Percentiles rank a stretch among this genome's conserved stretches.
Conservation (phyloP, 1,284 basidiomycete species). For the Peniophora sp. region DNA sequence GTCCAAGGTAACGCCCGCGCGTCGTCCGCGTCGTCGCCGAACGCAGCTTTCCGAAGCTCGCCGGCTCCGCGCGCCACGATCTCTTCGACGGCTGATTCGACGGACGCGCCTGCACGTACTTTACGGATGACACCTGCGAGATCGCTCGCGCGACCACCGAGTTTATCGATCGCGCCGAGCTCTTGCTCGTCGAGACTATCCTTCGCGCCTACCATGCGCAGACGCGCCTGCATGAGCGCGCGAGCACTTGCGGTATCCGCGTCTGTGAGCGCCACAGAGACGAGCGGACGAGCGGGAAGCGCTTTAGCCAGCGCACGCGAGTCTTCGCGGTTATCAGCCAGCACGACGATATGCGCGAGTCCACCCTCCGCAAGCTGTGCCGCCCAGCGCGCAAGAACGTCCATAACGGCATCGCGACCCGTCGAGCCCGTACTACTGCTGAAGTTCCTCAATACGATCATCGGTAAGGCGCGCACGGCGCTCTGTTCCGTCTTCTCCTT, state of each 20-base stretch:
- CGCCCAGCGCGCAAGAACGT: conserved; percentile 81
- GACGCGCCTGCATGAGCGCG: conserved; percentile 75
- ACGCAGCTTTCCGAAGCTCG: conserved; percentile 86
- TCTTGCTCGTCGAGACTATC: conserved; percentile 48
- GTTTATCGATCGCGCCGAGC: conserved; percentile 50
- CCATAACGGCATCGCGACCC: conserved; percentile 66
- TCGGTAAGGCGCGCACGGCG: conserved; percentile 60
- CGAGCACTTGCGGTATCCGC: conserved; percentile 80
- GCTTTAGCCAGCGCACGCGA: conserved; percentile 83
- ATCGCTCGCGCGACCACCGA: conserved; percentile 86
- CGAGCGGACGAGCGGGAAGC: conserved; percentile 81
- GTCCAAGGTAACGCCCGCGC: conserved; percentile 81
- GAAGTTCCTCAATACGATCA: conserved; percentile 83
- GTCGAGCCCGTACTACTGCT: conserved; percentile 32
- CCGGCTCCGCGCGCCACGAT: conserved; percentile 75
- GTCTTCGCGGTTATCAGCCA: conserved; percentile 87
- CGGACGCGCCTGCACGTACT: conserved; percentile 64
- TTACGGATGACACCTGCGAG: conserved; percentile 84
- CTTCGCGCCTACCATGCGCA: conserved; percentile 51
- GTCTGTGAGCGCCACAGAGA: conserved; percentile 72
- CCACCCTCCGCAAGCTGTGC: conserved; percentile 63
- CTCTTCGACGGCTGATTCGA: conserved; percentile 83
- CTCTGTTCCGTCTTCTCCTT: conserved; percentile 34
- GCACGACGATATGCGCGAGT: conserved; percentile 89
- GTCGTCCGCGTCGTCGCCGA: conserved; percentile 88